A percentile compares a stretch with the other conserved stretches of the same genome.
Conservation (phyloP, 768 basidiomycete genomes). For the Leccinum truebloodii region DNA sequence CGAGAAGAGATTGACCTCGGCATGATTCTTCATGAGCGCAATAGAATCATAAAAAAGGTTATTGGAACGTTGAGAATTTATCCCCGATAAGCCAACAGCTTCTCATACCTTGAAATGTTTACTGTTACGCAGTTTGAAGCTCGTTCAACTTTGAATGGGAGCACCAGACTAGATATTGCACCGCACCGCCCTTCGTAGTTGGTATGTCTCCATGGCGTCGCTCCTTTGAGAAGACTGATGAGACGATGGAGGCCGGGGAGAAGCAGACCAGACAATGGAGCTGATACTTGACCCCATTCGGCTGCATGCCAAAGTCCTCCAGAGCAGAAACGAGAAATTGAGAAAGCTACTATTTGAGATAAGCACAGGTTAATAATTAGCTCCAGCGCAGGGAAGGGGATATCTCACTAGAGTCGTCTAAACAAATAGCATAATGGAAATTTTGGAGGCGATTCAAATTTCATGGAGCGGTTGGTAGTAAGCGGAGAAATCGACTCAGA, state of each 20-base stretch:
- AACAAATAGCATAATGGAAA: background rate
- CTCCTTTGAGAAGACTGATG: background rate
- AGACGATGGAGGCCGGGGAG: conserved; percentile 1
- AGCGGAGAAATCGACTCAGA: background rate
- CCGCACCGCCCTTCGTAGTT: background rate
- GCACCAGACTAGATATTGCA: background rate
- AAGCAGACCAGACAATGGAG: background rate
- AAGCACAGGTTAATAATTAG: background rate
- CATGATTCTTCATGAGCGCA: background rate
- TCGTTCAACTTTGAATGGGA: no score
- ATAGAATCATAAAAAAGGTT: background rate
- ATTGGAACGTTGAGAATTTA: background rate
- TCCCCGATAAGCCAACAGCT: background rate
- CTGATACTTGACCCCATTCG: background rate
- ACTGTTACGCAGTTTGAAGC: background rate
- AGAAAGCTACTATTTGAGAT: no score
- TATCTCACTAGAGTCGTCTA: no score
- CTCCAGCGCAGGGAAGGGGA: conserved; percentile 1
- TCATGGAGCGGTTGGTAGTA: background rate
- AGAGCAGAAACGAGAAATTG: background rate
- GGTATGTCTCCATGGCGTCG: background rate
- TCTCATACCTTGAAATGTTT: no score
- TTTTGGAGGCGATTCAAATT: background rate
- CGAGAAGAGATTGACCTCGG: background rate
- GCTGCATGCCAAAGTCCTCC: conserved; percentile 1